phyloP scores from a whole-genome alignment of 805 yeast species.

The Spathaspora girioi region DNA sequence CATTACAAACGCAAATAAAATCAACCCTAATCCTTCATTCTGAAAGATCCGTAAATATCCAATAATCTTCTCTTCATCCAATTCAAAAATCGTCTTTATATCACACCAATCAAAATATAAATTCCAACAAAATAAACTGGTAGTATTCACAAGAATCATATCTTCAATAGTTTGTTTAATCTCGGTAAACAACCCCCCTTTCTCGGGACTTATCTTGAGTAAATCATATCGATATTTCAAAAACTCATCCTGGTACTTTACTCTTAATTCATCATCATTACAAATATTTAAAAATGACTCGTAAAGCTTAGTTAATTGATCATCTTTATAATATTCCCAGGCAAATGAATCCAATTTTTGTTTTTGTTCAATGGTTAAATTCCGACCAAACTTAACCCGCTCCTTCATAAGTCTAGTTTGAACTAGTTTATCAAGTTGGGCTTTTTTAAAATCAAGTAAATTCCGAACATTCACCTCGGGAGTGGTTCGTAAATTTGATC shows the following conservation, averaged over 20 bases:
- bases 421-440: conserved; percentile 39
- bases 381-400: conserved; percentile 46
- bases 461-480: conserved; percentile 43
- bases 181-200: conserved; percentile 23
- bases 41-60: conserved; percentile 56
- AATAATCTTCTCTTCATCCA: conserved; percentile 44
- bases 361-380: conserved; percentile 38
- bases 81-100: conserved; percentile 41
- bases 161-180: conserved; percentile 61
- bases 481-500: conserved; percentile 31
- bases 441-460: conserved; percentile 39
- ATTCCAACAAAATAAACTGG: conserved; percentile 66
- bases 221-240: conserved; percentile 55
- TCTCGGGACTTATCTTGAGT: conserved; percentile 55
- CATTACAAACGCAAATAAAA: conserved; percentile 57
- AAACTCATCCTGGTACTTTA: conserved; percentile 54
- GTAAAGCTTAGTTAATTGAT: conserved; percentile 54
- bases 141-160: conserved; percentile 65
- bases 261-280: conserved; percentile 60
- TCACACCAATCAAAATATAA: conserved; percentile 74
- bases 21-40: conserved; percentile 56
- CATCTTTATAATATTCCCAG: conserved; percentile 47
- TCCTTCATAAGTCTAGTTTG: conserved; percentile 42
- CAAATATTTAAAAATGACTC: conserved; percentile 50
- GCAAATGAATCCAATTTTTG: conserved; percentile 33